Evolutionary conservation across 352 stramenopile genomes (phyloP).

Genomic region (Aphanomyces stellatus): DNA sequence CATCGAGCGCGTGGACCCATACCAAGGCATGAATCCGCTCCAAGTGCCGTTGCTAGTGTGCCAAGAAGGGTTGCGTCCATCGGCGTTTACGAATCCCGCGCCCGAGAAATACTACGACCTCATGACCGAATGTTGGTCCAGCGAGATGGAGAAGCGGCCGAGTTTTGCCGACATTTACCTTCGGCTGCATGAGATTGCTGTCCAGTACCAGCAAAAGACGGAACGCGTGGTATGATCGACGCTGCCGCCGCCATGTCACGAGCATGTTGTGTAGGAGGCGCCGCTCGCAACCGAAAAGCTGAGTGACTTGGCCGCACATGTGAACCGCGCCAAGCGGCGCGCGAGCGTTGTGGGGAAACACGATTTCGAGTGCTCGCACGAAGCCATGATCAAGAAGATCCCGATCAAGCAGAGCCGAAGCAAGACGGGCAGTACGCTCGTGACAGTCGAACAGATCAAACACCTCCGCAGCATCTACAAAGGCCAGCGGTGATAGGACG

Average conservation of each 20-base stretch:
- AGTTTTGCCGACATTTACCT: conserved; percentile 27
- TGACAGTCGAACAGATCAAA: neutral
- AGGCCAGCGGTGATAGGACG: neutral
- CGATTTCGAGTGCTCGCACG: conserved; percentile 20
- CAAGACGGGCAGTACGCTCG: conserved; percentile 2
- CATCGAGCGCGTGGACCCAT: conserved; percentile 60
- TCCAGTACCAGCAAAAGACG: neutral
- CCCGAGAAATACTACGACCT: conserved; percentile 54
- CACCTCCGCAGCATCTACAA: neutral
- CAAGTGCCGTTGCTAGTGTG: conserved; percentile 62
- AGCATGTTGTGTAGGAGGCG: neutral
- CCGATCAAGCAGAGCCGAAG: conserved; percentile 18
- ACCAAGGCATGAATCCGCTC: conserved; percentile 63
- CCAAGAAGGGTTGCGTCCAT: conserved; percentile 54
- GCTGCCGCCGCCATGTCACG: neutral
- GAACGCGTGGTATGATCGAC: neutral
- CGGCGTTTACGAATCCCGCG: conserved; percentile 35
- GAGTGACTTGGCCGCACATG: conserved; percentile 17
- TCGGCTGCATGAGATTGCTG: neutral
- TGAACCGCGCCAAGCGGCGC: conserved; percentile 7
- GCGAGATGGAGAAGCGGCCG: conserved; percentile 52
- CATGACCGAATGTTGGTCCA: conserved; percentile 71
- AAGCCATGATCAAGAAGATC: conserved; percentile 19
- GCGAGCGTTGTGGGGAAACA: conserved; percentile 16
- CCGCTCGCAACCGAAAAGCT: neutral